These are phyloP conservation scores for Aureobasidium mangrovei DNA, from an alignment of 2,329 filamentous ascomycete genomes.

Conservation along the genomic window DNA sequence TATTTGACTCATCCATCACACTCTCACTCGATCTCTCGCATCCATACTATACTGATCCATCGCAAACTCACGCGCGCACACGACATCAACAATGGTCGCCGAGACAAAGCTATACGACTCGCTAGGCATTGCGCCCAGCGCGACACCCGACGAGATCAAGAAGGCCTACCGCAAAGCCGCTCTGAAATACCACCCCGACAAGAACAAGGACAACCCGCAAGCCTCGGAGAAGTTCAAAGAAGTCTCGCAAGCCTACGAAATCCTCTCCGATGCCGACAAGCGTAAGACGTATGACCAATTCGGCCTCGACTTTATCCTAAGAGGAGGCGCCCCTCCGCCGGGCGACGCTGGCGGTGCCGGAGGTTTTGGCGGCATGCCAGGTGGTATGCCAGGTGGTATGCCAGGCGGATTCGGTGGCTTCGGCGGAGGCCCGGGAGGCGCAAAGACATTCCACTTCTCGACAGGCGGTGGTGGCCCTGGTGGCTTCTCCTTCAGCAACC, in stretches of 20 bases:
- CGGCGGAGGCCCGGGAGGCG: conserved; percentile 37
- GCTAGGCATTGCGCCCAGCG: conserved; percentile 67
- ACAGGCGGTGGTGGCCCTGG: conserved; percentile 42
- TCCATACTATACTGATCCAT: background rate
- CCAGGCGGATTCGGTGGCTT: conserved; percentile 33
- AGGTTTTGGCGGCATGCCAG: conserved; percentile 49
- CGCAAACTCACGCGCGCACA: background rate
- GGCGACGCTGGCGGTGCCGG: conserved; percentile 40
- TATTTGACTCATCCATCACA: background rate
- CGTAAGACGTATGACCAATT: conserved; percentile 91
- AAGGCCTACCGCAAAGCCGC: conserved; percentile 90
- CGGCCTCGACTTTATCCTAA: conserved; percentile 84
- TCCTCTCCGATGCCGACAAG: conserved; percentile 94
- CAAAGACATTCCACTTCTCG: conserved; percentile 57
- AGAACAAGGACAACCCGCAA: conserved; percentile 84
- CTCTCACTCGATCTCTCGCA: background rate
- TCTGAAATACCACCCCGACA: conserved; percentile 81
- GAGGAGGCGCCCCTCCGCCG: conserved; percentile 63
- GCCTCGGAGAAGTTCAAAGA: conserved; percentile 96
- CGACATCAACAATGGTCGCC: conserved; percentile 62
- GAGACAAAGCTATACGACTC: conserved; percentile 94
- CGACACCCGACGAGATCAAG: conserved; percentile 89
- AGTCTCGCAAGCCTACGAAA: conserved; percentile 94
- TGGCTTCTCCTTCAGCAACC: conserved; percentile 62
- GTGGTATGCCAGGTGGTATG: conserved; percentile 47